Evolutionary conservation across 441 rosid species (phyloP), one percentile per base, ranked within the genome.

Genomic region (Euphorbia celastroides): DNA sequence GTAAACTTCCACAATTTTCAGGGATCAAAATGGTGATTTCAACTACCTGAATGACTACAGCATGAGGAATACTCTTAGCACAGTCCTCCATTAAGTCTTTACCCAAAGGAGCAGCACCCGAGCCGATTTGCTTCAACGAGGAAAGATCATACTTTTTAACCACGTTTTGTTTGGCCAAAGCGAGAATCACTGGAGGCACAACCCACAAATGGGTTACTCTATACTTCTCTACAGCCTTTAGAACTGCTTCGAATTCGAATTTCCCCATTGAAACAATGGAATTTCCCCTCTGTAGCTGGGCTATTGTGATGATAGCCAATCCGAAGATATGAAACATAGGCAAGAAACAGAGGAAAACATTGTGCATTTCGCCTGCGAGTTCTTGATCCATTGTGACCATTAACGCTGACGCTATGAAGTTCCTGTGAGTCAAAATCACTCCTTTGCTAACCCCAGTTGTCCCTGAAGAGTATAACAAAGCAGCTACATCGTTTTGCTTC

Each of bases 321-420:
- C 94, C 98, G 72, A 86, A 93, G 26, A 88, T 89, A 76, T 90
- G 98, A 65, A 90, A 93, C 97, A 93, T 84, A 0, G 97, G 98
- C 72, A 93, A 78, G 50, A 81, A 78, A 50, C 92, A 90, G 46
- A 93, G 74, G 75, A 70, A 82, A 19, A 83, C 84, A 13, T 59
- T 38, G 59, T 88, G 74, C 68, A 56, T 22, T 66, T 87, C 91
- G 54, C 88, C 86, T 30, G 80, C 75, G 1, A 81, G 38, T 38
- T 87, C 87, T 69, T 85, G 89, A 71, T 93, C 92, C 86, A 69
- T 73, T 0, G 77, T 65, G 26, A 81, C 20, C 97, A 83, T 88
- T 58, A 68, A 11, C 3, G 91, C 69, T 1, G 96, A 80, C 2
- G 97, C 92, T 2, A 93, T 88, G 70, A 84, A 88, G 57, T 90